Base-by-base conservation (phyloP, 257 asterid genomes). In the Scutellaria baicalensis region DNA sequence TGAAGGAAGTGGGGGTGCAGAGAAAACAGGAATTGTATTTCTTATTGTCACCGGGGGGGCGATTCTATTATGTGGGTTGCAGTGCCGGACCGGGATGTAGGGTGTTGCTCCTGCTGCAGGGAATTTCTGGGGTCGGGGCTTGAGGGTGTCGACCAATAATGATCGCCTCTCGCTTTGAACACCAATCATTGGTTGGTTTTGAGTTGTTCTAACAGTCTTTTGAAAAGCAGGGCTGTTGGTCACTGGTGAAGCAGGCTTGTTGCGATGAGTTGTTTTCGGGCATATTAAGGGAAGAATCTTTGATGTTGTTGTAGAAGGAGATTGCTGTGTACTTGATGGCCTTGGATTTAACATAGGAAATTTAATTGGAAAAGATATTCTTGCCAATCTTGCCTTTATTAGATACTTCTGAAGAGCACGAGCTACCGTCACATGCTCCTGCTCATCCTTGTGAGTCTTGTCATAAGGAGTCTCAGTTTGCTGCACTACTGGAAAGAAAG, bases 31-130 rank as follows among this genome's bases (percentile, higher is more conserved):
- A 71, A 90, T 68, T 2, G 92, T 69, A 72, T 76, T 86, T 56
- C 97, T 84, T 70, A 93, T 74, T 2, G 96, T 94, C 84, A 94
- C 99, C 0, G 96, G 93, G 51, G 90, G 95, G 59, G 99, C 97
- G 49, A 85, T 70, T 67, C 89, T 78, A 47, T 78, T 84, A 77
- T 84, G 95, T 7, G 90, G 83, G 75, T 69, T 78, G 43, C 80
- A 87, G 78, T 84, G 95, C 40, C 88, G 78, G 70, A 91, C 85
- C 0, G 97, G 99, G 64, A 93, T 86, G 75, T 93, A 93, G 27
- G 99, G 96, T 11, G 86, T 78, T 35, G 99, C 97, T 56, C 91
- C 89, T 68, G 86, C 96, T 70, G 92, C 90, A 9, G 94, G 96
- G 80, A 91, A 89, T 77, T 79, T 89, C 68, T 77, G 89, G 54